phyloP scores from a whole-genome alignment of 352 stramenopile genomes.

The Pythium inflatum region DNA sequence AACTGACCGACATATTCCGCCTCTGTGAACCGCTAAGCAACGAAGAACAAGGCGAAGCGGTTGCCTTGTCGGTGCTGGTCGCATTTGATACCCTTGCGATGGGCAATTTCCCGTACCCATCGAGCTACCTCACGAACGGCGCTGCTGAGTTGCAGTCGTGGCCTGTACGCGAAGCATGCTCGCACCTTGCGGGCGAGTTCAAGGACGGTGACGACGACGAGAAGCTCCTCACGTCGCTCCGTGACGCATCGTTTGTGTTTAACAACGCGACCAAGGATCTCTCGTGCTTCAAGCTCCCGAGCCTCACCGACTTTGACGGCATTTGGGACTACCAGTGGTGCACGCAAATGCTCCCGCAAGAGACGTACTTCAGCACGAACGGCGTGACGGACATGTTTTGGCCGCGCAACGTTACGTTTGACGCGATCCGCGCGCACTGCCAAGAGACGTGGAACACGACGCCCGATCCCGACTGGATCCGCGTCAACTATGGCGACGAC shows the following conservation, averaged over 20 bases:
- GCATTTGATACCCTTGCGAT: slow-evolving; percentile 93
- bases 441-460: slow-evolving; percentile 63
- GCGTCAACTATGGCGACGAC: slow-evolving; percentile 72
- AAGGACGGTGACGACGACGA: slow-evolving; percentile 42
- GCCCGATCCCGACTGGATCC: slow-evolving; percentile 65
- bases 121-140: slow-evolving; percentile 94
- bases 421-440: slow-evolving; percentile 72
- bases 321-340: slow-evolving; percentile 86
- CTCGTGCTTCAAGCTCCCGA: slow-evolving; percentile 58
- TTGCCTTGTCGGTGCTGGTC: slow-evolving; percentile 60
- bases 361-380: slow-evolving; percentile 77
- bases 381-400: slow-evolving; percentile 91
- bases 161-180: slow-evolving; percentile 89
- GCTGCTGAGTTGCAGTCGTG: slow-evolving; percentile 86
- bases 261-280: slow-evolving; percentile 74
- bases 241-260: slow-evolving; percentile 66
- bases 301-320: slow-evolving; percentile 39
- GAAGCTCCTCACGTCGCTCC: slow-evolving; percentile 56
- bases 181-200: slow-evolving; percentile 50
- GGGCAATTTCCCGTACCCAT: slow-evolving; percentile 96
- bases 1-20: slow-evolving; percentile 45
- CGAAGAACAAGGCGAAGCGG: slow-evolving; percentile 49
- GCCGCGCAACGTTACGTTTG: slow-evolving; percentile 65
- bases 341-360: slow-evolving; percentile 77
- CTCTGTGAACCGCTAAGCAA: slow-evolving; percentile 63